phyloP scores from a whole-genome alignment of 495 filamentous ascomycete genomes.

The Penicillium desertorum region DNA sequence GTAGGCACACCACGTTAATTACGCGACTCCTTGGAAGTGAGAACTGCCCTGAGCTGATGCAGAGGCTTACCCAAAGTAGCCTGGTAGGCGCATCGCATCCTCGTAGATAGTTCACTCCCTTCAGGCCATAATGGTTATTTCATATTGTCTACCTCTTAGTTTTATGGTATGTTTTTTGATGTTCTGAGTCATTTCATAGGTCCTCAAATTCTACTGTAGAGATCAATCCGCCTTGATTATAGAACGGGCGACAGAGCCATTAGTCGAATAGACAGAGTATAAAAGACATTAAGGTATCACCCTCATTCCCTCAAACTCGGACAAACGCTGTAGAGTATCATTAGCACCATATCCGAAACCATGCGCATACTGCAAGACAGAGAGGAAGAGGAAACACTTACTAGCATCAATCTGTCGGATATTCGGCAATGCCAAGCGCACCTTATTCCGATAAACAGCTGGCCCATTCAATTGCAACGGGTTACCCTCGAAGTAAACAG shows the following conservation, averaged over 20 bases:
- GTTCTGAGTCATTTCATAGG: neutral
- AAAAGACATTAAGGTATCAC: neutral
- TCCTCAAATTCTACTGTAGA: neutral
- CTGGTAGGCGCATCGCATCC: no score
- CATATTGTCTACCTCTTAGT: no score
- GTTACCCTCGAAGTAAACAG: constrained; percentile 97
- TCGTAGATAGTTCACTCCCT: no score
- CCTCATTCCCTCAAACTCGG: neutral
- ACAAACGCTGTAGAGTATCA: constrained; percentile 5
- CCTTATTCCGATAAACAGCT: constrained; percentile 88
- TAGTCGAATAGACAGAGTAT: constrained; percentile 1
- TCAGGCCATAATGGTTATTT: no score
- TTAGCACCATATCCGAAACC: neutral
- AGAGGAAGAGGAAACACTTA: constrained; percentile 47
- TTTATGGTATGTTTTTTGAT: no score
- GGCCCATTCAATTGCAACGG: constrained; percentile 75
- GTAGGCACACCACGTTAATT: no score
- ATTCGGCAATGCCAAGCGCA: constrained; percentile 81
- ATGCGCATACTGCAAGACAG: neutral
- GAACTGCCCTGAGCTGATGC: no score
- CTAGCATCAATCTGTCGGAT: constrained; percentile 95
- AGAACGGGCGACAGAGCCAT: constrained; percentile 1
- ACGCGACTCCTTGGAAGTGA: no score
- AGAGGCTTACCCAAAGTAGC: no score
- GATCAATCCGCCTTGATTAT: neutral